A percentile compares a stretch with the other conserved stretches of the same genome.
Evolutionary conservation across 2,329 filamentous ascomycete genomes (phyloP).

Genomic region (Hypoxylon sp.): DNA sequence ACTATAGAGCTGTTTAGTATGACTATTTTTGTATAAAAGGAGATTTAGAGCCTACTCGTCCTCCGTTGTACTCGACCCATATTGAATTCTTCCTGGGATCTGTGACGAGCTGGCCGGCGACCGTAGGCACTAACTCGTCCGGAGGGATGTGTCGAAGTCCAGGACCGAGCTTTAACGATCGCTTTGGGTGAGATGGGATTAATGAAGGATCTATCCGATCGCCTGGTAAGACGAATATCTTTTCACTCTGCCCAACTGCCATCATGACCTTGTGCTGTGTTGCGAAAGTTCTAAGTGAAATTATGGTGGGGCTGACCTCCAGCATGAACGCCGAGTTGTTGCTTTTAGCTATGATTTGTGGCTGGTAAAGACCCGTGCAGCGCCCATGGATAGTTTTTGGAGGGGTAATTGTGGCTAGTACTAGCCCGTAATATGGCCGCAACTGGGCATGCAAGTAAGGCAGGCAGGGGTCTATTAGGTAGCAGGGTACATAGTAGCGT

Average conservation of each 20-base stretch:
- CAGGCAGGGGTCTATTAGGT: constrained; percentile 20
- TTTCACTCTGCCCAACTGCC: constrained; percentile 62
- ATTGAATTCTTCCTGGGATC: constrained; percentile 82
- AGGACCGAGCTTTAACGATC: constrained; percentile 84
- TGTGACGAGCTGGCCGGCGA: constrained; percentile 76
- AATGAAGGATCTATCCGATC: constrained; percentile 77
- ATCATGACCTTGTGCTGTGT: constrained; percentile 58
- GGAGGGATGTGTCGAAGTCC: constrained; percentile 87
- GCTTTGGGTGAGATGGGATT: constrained; percentile 77
- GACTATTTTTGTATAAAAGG: constrained; percentile 14
- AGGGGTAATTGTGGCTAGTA: constrained; percentile 52
- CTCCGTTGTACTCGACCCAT: constrained; percentile 80
- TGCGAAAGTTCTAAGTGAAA: constrained; percentile 26
- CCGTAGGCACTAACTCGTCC: constrained; percentile 77
- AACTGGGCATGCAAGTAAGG: constrained; percentile 20
- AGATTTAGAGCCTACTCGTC: constrained; percentile 68
- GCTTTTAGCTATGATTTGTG: constrained; percentile 32
- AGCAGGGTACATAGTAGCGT: background rate
- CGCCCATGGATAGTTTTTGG: constrained; percentile 32
- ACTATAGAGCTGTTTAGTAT: constrained; percentile 67
- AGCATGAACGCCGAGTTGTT: constrained; percentile 7
- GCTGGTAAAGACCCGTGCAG: constrained; percentile 23
- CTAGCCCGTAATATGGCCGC: constrained; percentile 35
- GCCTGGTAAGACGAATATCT: constrained; percentile 84
- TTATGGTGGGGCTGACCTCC: constrained; percentile 20